Percentiles rank a stretch among this genome's conserved stretches.
Evolutionary conservation across 208 protist species (phyloP).

Genomic region (Tritrichomonas musculus): DNA sequence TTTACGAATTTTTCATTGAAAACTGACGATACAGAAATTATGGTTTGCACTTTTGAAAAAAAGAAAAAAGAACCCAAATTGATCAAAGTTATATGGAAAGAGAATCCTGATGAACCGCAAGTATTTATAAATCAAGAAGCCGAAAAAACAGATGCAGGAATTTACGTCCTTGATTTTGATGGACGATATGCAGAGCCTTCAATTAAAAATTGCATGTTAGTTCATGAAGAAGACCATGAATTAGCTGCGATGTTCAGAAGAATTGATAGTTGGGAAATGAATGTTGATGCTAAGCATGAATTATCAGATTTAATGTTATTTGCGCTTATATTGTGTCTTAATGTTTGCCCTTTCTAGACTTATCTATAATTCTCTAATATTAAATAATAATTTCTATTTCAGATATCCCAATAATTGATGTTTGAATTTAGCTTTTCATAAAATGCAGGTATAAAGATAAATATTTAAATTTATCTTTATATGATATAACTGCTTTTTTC

Average conservation of each 20-base stretch:
- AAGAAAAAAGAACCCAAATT: background rate
- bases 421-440: too few relatives aligned
- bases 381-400: too few relatives aligned
- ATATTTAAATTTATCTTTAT: too few relatives aligned
- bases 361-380: too few relatives aligned
- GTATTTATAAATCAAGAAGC: background rate
- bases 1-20: background rate
- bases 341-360: background rate
- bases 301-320: background rate
- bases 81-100: background rate
- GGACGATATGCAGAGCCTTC: background rate
- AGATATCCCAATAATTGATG: too few relatives aligned
- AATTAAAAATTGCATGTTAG: background rate
- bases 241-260: background rate
- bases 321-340: background rate
- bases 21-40: background rate
- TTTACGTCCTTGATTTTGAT: background rate
- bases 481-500: too few relatives aligned
- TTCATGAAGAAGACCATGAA: background rate
- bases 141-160: background rate
- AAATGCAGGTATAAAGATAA: too few relatives aligned
- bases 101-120: background rate
- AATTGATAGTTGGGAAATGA: background rate
- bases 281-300: background rate
- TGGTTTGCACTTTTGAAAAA: background rate